phyloP scores from a whole-genome alignment of 306 rosid species.

The Albizia julibrissin region DNA sequence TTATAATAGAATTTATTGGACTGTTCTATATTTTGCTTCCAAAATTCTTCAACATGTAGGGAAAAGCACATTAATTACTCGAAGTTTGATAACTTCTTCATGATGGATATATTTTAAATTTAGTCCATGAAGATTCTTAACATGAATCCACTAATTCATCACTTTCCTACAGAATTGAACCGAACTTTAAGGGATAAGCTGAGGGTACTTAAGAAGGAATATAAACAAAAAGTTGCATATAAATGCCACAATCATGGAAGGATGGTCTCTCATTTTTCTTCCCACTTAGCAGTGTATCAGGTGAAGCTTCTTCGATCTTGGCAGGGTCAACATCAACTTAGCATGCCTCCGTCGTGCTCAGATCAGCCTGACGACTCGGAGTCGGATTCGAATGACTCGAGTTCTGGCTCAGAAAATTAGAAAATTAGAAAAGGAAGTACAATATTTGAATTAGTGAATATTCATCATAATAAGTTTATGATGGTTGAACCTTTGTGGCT shows the following conservation, averaged over 20 bases:
- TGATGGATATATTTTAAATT: neutral
- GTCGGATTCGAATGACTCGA: too few relatives aligned
- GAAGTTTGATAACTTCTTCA: neutral
- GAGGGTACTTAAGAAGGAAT: conserved; percentile 43
- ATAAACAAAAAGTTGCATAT: conserved; percentile 25
- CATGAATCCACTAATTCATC: neutral
- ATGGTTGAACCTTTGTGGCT: too few relatives aligned
- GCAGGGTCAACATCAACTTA: conserved; percentile 40
- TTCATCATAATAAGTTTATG: too few relatives aligned
- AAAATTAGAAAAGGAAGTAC: too few relatives aligned
- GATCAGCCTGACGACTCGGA: too few relatives aligned
- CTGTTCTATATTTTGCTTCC: too few relatives aligned
- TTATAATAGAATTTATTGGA: neutral
- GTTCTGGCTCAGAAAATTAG: too few relatives aligned
- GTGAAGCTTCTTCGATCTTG: conserved; percentile 34
- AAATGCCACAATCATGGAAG: conserved; percentile 38
- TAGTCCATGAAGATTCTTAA: neutral
- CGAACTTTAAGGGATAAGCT: conserved; percentile 46
- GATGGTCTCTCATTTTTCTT: conserved; percentile 37
- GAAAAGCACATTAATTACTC: neutral
- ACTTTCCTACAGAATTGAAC: conserved; percentile 47
- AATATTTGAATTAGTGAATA: too few relatives aligned
- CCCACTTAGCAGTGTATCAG: conserved; percentile 38
- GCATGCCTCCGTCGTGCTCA: neutral
- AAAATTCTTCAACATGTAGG: too few relatives aligned